phyloP scores from a whole-genome alignment of 2,329 filamentous ascomycete genomes.

The Didymella sp. region DNA sequence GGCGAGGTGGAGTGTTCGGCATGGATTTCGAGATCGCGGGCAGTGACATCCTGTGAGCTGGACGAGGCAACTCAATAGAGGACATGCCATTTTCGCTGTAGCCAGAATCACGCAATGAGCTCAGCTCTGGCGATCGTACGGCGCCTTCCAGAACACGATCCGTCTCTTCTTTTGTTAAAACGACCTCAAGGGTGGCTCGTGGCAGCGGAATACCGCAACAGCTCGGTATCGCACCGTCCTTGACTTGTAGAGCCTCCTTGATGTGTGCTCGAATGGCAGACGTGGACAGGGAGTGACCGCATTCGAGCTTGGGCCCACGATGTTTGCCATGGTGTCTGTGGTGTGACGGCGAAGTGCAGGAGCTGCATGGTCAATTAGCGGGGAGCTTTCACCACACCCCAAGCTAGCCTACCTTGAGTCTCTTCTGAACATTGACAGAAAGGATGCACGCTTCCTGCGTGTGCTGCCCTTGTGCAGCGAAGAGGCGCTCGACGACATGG shows the following conservation, averaged over 20 bases:
- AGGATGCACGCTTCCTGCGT: constrained; percentile 40
- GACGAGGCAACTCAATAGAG: constrained; percentile 28
- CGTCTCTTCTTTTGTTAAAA: constrained; percentile 50
- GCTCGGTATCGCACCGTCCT: constrained; percentile 43
- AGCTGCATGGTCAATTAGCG: constrained; percentile 31
- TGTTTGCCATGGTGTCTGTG: constrained; percentile 35
- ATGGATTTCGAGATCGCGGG: constrained; percentile 18
- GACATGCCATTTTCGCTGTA: constrained; percentile 39
- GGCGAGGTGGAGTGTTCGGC: constrained; percentile 16
- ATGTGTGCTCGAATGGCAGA: constrained; percentile 42
- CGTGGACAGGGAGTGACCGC: constrained; percentile 42
- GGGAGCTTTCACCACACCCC: neutral
- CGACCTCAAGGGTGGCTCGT: constrained; percentile 48
- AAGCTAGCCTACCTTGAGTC: constrained; percentile 36
- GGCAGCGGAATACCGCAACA: constrained; percentile 53
- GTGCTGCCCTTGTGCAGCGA: constrained; percentile 25
- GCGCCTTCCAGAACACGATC: constrained; percentile 31
- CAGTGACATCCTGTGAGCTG: constrained; percentile 10
- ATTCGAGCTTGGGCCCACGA: constrained; percentile 36
- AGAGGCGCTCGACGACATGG: constrained; percentile 32
- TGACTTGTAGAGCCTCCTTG: constrained; percentile 44
- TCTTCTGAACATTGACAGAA: constrained; percentile 43
- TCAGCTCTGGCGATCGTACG: constrained; percentile 26
- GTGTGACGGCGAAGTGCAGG: constrained; percentile 38
- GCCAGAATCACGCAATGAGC: constrained; percentile 32